A percentile compares a stretch with the other conserved stretches of the same genome.
phyloP scores from a whole-genome alignment of 176 grass and related monocot genomes.

The Poa pratensis region DNA sequence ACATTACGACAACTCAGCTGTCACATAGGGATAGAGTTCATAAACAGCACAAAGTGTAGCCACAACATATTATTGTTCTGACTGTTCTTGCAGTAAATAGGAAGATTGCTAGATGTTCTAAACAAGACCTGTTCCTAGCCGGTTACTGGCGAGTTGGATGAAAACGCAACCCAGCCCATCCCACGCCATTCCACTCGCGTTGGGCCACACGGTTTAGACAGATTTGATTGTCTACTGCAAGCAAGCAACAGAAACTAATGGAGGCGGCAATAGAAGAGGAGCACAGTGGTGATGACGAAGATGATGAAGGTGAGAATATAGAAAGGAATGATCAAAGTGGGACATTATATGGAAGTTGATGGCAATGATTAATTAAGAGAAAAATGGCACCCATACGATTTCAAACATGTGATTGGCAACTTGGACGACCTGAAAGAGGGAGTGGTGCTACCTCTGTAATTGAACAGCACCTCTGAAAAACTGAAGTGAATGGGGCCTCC shows the following conservation, averaged over 20 bases:
- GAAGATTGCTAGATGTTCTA: slow-evolving; percentile 17
- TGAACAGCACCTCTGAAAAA: not conserved
- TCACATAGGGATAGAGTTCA: slow-evolving; percentile 7
- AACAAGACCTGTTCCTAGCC: slow-evolving; percentile 4
- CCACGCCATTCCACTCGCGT: not conserved
- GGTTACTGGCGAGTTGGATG: not conserved
- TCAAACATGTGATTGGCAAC: slow-evolving; percentile 12
- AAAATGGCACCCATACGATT: slow-evolving; percentile 15
- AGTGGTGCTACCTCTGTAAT: not conserved
- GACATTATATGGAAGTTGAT: not conserved
- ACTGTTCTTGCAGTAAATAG: slow-evolving; percentile 39
- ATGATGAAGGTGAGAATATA: slow-evolving; percentile 1
- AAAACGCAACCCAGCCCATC: not conserved
- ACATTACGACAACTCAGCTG: not conserved
- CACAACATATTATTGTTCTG: slow-evolving; percentile 10
- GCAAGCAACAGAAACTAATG: not conserved
- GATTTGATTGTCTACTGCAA: not conserved
- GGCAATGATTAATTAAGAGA: not conserved
- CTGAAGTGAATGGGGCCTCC: not conserved
- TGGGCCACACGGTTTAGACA: not conserved
- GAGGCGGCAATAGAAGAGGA: not conserved
- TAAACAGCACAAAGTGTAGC: slow-evolving; percentile 3
- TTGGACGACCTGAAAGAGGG: slow-evolving; percentile 6
- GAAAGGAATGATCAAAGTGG: not conserved
- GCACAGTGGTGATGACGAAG: slow-evolving; percentile 13